phyloP scores from a whole-genome alignment of 495 filamentous ascomycete species.

The Filosporella fistucella region DNA sequence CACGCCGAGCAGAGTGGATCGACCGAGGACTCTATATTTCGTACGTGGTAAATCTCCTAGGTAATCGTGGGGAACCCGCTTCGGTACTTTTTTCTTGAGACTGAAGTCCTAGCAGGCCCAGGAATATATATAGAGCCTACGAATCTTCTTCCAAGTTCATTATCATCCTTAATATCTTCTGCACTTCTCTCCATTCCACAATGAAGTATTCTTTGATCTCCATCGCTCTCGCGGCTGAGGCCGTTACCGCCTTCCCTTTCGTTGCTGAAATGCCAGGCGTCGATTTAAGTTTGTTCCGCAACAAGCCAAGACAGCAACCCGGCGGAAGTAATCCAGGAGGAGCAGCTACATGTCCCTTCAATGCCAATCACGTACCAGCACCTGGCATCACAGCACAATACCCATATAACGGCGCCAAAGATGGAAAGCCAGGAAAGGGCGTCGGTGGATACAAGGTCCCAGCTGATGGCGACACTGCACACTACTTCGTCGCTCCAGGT shows the following conservation, averaged over 20 bases:
- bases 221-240: slow-evolving; percentile 11
- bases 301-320: slow-evolving; percentile 4
- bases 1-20: background rate
- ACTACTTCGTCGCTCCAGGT: slow-evolving; percentile 24
- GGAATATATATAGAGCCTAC: background rate
- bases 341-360: slow-evolving; percentile 30
- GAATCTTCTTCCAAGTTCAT: background rate
- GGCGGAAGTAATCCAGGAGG: slow-evolving; percentile 15
- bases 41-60: background rate
- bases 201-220: slow-evolving; percentile 18
- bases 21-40: background rate
- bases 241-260: slow-evolving; percentile 28
- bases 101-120: no score
- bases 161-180: background rate
- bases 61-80: background rate
- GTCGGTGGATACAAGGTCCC: slow-evolving; percentile 33
- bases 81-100: background rate
- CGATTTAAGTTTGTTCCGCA: slow-evolving; percentile 22
- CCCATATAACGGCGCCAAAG: slow-evolving; percentile 32
- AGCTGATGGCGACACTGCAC: slow-evolving; percentile 28
- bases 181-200: slow-evolving; percentile 5
- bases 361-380: slow-evolving; percentile 30
- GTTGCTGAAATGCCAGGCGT: slow-evolving; percentile 29
- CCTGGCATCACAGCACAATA: slow-evolving; percentile 24
- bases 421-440: slow-evolving; percentile 29